Evolutionary conservation across 192 early-diverging fungal species (phyloP).

Genomic region (Funneliformis mosseae): DNA sequence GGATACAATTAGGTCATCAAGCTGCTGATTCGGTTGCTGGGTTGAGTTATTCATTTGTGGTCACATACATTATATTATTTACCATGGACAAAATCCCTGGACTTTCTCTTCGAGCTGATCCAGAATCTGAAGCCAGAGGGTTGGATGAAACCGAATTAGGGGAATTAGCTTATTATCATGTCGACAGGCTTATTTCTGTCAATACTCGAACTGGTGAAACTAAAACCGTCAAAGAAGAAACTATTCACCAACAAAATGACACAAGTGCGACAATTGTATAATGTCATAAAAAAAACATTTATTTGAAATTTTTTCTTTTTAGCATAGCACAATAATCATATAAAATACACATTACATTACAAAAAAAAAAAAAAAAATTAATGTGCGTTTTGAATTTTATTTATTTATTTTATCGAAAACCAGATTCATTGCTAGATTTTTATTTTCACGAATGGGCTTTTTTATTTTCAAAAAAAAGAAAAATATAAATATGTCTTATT

Average conservation of each 20-base stretch:
- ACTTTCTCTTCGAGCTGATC: constrained; percentile 74
- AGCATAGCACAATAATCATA: no score
- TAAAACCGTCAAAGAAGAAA: background rate
- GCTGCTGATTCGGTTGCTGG: constrained; percentile 76
- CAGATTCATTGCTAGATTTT: no score
- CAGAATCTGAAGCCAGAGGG: constrained; percentile 68
- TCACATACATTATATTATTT: constrained; percentile 74
- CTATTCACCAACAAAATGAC: constrained; percentile 5
- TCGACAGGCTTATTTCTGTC: constrained; percentile 46
- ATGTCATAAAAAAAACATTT: no score
- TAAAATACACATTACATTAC: no score
- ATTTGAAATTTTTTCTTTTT: no score
- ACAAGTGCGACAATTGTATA: constrained; percentile 6
- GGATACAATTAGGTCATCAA: constrained; percentile 84
- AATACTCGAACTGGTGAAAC: constrained; percentile 35
- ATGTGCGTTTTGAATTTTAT: no score
- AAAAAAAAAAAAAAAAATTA: no score
- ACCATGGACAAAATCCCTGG: constrained; percentile 82
- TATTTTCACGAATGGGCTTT: no score
- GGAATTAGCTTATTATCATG: constrained; percentile 60
- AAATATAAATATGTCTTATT: no score
- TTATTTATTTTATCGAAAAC: no score
- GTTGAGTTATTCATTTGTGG: constrained; percentile 70
- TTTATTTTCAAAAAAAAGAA: no score
- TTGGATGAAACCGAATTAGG: constrained; percentile 85